Evolutionary conservation across 192 early-diverging fungal species (phyloP).

Genomic region (Phlyctochytrium arcticum): DNA sequence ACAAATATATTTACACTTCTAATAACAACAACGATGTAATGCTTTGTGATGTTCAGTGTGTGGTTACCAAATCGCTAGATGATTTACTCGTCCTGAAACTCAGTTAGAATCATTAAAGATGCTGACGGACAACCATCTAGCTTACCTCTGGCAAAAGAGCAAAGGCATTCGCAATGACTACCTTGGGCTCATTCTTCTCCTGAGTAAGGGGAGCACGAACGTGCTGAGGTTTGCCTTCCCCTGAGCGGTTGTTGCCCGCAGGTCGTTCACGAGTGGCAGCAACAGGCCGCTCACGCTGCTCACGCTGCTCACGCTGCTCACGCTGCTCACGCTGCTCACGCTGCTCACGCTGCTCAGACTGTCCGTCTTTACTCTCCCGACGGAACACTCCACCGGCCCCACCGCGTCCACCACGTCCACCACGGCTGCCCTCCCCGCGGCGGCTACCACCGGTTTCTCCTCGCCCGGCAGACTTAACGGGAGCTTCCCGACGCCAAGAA

Average conservation of each 20-base stretch:
- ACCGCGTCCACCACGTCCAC: conserved; percentile 16
- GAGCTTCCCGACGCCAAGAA: conserved; percentile 24
- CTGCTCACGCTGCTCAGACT: too few relatives aligned
- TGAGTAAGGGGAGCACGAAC: not conserved
- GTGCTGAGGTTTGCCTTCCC: not conserved
- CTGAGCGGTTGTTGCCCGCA: too few relatives aligned
- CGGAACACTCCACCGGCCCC: not conserved
- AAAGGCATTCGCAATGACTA: conserved; percentile 26
- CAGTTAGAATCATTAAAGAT: not conserved
- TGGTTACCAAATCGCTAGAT: not conserved
- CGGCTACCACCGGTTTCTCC: conserved; percentile 9
- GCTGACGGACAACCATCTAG: not conserved
- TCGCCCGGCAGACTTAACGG: conserved; percentile 10
- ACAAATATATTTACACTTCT: not conserved
- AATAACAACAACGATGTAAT: not conserved
- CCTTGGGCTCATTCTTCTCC: conserved; percentile 14
- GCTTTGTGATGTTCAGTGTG: too few relatives aligned
- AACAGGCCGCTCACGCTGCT: too few relatives aligned
- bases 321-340: too few relatives aligned
- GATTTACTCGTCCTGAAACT: not conserved
- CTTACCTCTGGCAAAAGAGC: conserved; percentile 25
- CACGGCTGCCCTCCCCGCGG: conserved; percentile 13
- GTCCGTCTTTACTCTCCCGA: not conserved
- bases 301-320: too few relatives aligned
- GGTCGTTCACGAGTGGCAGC: too few relatives aligned